Base-by-base conservation (phyloP, 1,139 yeast genomes). In the Zhuliangozyma blackwelliae region DNA sequence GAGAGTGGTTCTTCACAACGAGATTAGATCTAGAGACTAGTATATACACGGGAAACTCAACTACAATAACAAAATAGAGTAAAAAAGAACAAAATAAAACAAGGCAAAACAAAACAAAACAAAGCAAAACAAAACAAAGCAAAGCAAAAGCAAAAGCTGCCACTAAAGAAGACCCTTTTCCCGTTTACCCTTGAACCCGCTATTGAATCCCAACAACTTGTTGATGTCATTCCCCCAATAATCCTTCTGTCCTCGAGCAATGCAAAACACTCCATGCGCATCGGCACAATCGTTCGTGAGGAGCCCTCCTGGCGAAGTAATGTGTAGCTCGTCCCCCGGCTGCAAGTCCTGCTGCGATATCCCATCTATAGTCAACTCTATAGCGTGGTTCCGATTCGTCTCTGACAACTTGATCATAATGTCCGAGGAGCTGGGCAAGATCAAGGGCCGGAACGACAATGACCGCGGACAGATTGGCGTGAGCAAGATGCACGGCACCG, bases 391-490 rank as follows among this genome's bases (percentile, higher is more conserved):
- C 34, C 76, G 54, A 47, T 66, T 68, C 21, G 42, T 44, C 25
- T 65, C 82, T 13, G 87, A 81, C 22, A 89, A 73, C 48, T 74
- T 70, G 28, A 90, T 72, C 59, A 77, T 75, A 27, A 90, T 79
- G 44, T 79, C 82, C 8, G 87, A 75, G 5, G 81, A 73, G 23
- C 81, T 68, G 0, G 97, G 97, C 40, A 90, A 67, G 10, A 90
- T 73, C 33, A 89, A 63, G 2, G 97, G 97, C 50, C 97, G 65
- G 56, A 89, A 90, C 21, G 94, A 83, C 27, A 90, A 65, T 16
- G 95, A 85, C 40, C 96, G 65, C 3, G 97, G 89, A 53, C 97
- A 89, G 34, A 90, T 87, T 7, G 97, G 97, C 0, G 96, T 86
- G 28, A 89, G 61, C 38, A 89, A 61, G 7, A 88, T 82, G 42